phyloP scores from a whole-genome alignment of 1,284 basidiomycete genomes.

The Erythrobasidium hasegawianum region DNA sequence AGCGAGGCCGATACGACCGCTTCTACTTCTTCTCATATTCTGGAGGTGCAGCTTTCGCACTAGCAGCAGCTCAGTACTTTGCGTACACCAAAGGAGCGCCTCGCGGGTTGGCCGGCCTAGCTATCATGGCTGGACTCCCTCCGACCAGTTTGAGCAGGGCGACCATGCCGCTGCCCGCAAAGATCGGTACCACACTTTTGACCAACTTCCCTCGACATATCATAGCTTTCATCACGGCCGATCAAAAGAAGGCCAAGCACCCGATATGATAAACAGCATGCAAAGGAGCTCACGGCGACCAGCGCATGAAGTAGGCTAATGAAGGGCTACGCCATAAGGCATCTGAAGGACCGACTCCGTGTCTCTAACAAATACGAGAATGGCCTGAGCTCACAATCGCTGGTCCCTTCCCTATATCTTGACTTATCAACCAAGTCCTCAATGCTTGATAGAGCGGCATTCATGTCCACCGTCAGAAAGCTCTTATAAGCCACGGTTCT shows the following conservation, averaged over 20 bases:
- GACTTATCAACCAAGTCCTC: no score
- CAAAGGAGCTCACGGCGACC: no score
- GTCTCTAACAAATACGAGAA: no score
- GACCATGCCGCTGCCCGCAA: background rate
- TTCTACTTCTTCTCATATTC: background rate
- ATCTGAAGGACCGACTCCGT: no score
- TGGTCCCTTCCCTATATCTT: no score
- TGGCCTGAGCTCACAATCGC: no score
- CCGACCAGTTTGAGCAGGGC: background rate
- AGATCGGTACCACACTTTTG: background rate
- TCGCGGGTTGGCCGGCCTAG: background rate
- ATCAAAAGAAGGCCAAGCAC: background rate
- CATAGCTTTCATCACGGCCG: background rate
- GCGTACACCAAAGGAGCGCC: background rate
- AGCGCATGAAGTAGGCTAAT: no score
- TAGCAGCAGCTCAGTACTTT: conserved; percentile 3
- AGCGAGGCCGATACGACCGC: background rate
- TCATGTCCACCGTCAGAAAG: no score
- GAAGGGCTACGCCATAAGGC: no score
- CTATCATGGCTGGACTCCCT: background rate
- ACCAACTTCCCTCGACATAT: background rate
- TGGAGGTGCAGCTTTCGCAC: background rate
- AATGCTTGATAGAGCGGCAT: no score
- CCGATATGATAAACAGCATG: no score
- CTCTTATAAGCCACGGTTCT: background rate